These are phyloP conservation scores for Gamarada debralockiae DNA, from an alignment of 495 filamentous ascomycete species.

Conservation along the genomic window DNA sequence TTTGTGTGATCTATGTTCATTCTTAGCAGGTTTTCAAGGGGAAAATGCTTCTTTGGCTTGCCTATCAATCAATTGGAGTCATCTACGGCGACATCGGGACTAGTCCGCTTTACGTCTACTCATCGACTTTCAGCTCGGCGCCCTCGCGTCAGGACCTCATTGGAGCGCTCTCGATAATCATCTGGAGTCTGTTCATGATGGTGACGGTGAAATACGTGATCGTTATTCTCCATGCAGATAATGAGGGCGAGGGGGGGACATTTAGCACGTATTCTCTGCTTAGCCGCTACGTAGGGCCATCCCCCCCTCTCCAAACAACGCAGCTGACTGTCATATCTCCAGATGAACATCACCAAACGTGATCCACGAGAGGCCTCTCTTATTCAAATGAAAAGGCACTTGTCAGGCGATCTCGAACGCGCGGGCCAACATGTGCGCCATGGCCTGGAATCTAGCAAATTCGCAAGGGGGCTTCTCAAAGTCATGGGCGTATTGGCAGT, in stretches of 20 bases:
- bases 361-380: constrained; percentile 18
- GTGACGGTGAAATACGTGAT: constrained; percentile 70
- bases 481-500: constrained; percentile 64
- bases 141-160: constrained; percentile 57
- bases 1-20: neutral
- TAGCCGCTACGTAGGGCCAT: constrained; percentile 57
- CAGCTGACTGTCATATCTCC: neutral
- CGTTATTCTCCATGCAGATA: constrained; percentile 64
- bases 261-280: constrained; percentile 72
- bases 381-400: constrained; percentile 54
- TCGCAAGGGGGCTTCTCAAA: constrained; percentile 53
- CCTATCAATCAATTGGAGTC: constrained; percentile 67
- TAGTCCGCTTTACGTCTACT: constrained; percentile 69
- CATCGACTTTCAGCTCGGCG: constrained; percentile 56
- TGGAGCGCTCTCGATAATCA: constrained; percentile 65
- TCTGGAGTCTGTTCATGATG: constrained; percentile 69
- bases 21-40: constrained; percentile 36
- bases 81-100: constrained; percentile 78
- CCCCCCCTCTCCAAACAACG: too few relatives aligned
- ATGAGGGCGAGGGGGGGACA: constrained; percentile 73
- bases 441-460: constrained; percentile 49
- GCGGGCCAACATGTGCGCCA: constrained; percentile 49
- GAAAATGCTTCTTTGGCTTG: constrained; percentile 43
- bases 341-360: constrained; percentile 27
- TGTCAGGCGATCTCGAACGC: constrained; percentile 45